phyloP scores from a whole-genome alignment of 2,329 filamentous ascomycete species.

The Purpureocillium lavendulum region DNA sequence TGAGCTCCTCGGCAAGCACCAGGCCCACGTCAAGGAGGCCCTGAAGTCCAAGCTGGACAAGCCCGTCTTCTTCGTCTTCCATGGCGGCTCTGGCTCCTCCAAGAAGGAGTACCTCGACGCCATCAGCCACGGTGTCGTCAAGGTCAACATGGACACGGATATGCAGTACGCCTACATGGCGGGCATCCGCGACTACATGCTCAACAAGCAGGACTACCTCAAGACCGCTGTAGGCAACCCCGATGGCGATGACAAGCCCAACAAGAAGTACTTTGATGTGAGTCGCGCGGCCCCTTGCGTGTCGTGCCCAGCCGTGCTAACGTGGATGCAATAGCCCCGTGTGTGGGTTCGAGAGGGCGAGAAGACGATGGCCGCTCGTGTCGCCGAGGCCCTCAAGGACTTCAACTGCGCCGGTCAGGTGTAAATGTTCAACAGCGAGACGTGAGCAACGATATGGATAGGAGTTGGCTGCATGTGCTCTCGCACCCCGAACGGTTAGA shows the following conservation, averaged over 20 bases:
- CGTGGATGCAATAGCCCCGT: slow-evolving; percentile 49
- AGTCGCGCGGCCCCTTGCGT: slow-evolving; percentile 12
- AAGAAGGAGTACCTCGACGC: slow-evolving; percentile 87
- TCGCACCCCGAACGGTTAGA: too few species aligned
- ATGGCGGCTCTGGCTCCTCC: slow-evolving; percentile 87
- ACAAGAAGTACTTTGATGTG: slow-evolving; percentile 87
- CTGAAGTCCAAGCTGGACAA: slow-evolving; percentile 64
- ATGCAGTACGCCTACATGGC: slow-evolving; percentile 90
- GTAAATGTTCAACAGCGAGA: slow-evolving; percentile 12
- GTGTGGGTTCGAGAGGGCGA: slow-evolving; percentile 96
- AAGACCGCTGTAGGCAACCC: slow-evolving; percentile 85
- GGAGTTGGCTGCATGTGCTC: too few species aligned
- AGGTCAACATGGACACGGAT: slow-evolving; percentile 99
- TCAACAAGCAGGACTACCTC: slow-evolving; percentile 93
- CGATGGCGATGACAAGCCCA: slow-evolving; percentile 92
- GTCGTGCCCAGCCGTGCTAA: background rate
- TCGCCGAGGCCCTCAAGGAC: slow-evolving; percentile 75
- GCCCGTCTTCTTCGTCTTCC: slow-evolving; percentile 99
- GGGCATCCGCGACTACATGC: slow-evolving; percentile 90
- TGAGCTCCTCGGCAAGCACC: slow-evolving; percentile 94
- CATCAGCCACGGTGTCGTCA: slow-evolving; percentile 90
- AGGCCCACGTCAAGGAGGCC: slow-evolving; percentile 81
- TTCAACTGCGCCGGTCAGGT: slow-evolving; percentile 56
- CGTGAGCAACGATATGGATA: too few species aligned
- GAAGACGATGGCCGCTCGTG: slow-evolving; percentile 86